phyloP scores from a whole-genome alignment of 2,329 filamentous ascomycete species.

The Calonectria fujianensis region DNA sequence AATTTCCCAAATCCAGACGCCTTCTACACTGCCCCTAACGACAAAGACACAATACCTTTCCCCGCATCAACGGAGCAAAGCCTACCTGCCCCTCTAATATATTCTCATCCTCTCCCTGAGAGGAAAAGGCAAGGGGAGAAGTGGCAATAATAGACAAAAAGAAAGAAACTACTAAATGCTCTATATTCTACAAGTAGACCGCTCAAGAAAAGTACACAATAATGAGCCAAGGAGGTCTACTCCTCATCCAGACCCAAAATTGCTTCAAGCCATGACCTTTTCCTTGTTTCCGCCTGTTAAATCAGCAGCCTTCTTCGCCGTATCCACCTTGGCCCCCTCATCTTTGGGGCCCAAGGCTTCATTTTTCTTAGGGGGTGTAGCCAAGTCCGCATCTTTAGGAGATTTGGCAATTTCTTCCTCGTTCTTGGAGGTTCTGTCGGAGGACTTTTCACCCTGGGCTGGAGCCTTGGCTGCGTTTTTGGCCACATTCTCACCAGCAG shows the following conservation, averaged over 20 bases:
- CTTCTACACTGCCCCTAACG: conserved; percentile 43
- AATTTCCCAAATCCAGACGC: conserved; percentile 48
- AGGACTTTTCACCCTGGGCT: conserved; percentile 65
- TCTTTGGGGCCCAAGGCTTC: conserved; percentile 23
- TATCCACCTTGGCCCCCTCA: conserved; percentile 36
- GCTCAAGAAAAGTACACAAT: conserved; percentile 29
- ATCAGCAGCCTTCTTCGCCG: conserved; percentile 33
- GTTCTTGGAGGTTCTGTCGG: background rate
- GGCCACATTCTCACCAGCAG: conserved; percentile 39
- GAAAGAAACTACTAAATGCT: conserved; percentile 30
- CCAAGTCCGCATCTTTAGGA: conserved; percentile 43
- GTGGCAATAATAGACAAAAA: background rate
- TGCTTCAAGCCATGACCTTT: conserved; percentile 43
- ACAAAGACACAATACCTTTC: conserved; percentile 31
- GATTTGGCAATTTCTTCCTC: conserved; percentile 23
- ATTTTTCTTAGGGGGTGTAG: conserved; percentile 37
- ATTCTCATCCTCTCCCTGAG: conserved; percentile 18
- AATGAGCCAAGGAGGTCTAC: background rate
- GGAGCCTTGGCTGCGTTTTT: conserved; percentile 45
- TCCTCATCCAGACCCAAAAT: conserved; percentile 4
- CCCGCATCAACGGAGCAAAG: conserved; percentile 27
- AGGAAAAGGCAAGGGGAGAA: background rate
- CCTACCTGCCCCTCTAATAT: conserved; percentile 12
- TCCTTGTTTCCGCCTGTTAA: conserved; percentile 34
- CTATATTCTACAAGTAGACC: conserved; percentile 48